Percentiles rank a stretch among this genome's conserved stretches.
phyloP scores from a whole-genome alignment of 306 rosid genomes.

The Cicer yamashitae region DNA sequence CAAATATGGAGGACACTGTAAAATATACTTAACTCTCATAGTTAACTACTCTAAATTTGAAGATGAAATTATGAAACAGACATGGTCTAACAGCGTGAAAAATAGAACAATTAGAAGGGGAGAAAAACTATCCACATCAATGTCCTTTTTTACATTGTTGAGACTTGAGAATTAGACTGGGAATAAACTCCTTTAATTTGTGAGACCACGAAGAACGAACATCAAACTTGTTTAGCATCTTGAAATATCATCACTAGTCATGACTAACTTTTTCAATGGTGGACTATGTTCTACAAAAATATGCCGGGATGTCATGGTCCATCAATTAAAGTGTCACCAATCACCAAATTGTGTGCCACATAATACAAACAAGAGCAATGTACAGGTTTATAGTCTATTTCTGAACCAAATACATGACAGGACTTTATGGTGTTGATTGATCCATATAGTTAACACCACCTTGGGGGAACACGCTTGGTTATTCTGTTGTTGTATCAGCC shows the following conservation, averaged over 20 bases:
- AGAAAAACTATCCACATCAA: slow-evolving; percentile 1
- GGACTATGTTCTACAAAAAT: background rate
- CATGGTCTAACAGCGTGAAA: background rate
- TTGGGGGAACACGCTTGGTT: background rate
- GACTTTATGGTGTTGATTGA: background rate
- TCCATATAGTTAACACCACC: background rate
- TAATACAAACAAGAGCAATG: background rate
- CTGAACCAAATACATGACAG: background rate
- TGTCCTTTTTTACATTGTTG: background rate
- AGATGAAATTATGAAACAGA: slow-evolving; percentile 2
- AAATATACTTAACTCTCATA: slow-evolving; percentile 9
- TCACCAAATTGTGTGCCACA: background rate
- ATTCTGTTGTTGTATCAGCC: background rate
- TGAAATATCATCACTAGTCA: background rate
- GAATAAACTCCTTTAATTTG: background rate
- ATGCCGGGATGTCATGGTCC: background rate
- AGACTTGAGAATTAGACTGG: background rate
- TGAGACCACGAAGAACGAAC: background rate
- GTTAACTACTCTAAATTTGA: slow-evolving; percentile 29
- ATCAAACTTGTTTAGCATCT: background rate
- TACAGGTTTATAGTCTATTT: background rate
- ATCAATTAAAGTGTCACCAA: background rate
- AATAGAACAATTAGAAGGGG: background rate
- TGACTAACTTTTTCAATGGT: background rate
- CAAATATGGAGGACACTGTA: slow-evolving; percentile 25